These are phyloP conservation scores for Tolypocladium sp. DNA, from an alignment of 2,329 filamentous ascomycete species.

Conservation along the genomic window DNA sequence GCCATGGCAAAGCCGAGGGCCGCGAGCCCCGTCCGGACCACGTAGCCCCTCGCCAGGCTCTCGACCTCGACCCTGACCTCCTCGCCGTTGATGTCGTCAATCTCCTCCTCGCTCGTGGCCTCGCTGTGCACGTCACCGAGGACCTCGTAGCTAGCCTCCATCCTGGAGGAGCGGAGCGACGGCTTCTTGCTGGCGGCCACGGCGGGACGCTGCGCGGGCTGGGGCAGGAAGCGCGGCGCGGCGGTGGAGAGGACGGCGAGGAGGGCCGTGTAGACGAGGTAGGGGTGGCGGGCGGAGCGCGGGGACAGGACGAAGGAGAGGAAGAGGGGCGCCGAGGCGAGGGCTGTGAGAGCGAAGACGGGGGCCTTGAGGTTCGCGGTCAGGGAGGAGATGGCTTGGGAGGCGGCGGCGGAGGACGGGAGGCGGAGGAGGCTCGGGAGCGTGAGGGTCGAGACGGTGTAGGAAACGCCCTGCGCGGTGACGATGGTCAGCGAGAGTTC, in stretches of 20 bases:
- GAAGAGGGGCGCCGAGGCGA: constrained; percentile 64
- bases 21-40: constrained; percentile 43
- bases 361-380: constrained; percentile 54
- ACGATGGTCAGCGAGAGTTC: constrained; percentile 1
- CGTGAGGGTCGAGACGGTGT: constrained; percentile 68
- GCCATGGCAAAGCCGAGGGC: constrained; percentile 51
- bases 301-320: constrained; percentile 74
- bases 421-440: constrained; percentile 75
- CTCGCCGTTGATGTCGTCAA: constrained; percentile 49
- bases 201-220: constrained; percentile 16
- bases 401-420: constrained; percentile 63
- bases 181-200: constrained; percentile 16
- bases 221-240: constrained; percentile 37
- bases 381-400: constrained; percentile 62
- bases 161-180: constrained; percentile 28
- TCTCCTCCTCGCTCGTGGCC: constrained; percentile 40
- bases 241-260: constrained; percentile 55
- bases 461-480: constrained; percentile 67
- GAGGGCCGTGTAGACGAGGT: constrained; percentile 76
- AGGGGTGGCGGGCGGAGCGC: constrained; percentile 69
- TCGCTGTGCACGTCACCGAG: constrained; percentile 46
- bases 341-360: constrained; percentile 54
- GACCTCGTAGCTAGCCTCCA: constrained; percentile 68
- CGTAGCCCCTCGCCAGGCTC: constrained; percentile 42
- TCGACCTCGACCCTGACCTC: constrained; percentile 50